Conservation (phyloP, 108 stramenopile genomes). For the Schizochytrium sp. region DNA sequence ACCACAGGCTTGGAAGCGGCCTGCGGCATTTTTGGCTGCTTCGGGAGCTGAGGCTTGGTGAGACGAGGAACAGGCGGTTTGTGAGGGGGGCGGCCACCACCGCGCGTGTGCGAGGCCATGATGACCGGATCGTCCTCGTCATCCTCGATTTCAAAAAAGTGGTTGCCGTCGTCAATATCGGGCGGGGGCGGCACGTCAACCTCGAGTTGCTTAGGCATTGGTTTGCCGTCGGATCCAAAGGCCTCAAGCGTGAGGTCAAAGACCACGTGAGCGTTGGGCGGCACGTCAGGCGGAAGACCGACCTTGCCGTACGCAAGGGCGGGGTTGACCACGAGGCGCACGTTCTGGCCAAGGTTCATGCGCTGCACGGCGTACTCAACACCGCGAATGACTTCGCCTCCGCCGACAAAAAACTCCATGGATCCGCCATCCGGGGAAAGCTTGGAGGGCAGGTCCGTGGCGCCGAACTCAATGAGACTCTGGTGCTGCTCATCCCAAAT, state of each 20-base stretch:
- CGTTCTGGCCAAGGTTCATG: background rate
- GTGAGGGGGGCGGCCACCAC: no score
- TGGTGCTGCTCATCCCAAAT: background rate
- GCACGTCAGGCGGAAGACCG: background rate
- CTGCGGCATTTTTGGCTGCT: background rate
- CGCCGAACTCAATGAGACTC: background rate
- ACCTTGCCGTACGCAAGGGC: background rate
- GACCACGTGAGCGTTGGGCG: background rate
- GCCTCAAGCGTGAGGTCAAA: background rate
- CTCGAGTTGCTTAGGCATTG: background rate
- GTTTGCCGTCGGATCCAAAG: background rate
- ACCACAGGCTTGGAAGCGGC: background rate
- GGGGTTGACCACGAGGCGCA: background rate
- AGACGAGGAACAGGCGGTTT: background rate
- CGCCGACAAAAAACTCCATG: background rate
- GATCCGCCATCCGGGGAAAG: background rate
- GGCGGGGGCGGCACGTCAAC: background rate
- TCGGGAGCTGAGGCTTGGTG: background rate
- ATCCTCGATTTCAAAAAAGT: background rate
- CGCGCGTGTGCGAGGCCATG: no score
- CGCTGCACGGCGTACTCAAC: conserved; percentile 2
- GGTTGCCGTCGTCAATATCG: background rate
- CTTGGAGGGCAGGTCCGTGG: background rate
- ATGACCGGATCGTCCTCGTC: background rate
- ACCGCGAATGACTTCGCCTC: background rate